These are phyloP conservation scores for Aspergillus sp. DNA, from an alignment of 2,329 filamentous ascomycete genomes.

Conservation along the genomic window DNA sequence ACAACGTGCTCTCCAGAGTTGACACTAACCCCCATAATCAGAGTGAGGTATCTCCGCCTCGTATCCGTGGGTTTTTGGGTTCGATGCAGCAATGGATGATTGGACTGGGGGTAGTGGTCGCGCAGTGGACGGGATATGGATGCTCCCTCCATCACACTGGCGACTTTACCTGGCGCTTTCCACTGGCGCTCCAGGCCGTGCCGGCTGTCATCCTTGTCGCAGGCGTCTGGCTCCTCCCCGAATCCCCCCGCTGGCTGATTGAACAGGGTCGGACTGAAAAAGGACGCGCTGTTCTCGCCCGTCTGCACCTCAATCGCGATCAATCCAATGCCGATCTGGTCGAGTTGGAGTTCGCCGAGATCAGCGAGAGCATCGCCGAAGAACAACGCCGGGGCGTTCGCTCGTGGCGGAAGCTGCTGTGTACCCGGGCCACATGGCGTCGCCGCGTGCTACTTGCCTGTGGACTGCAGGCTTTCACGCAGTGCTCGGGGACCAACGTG, in stretches of 20 bases:
- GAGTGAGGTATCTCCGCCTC: conserved; percentile 42
- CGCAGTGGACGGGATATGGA: conserved; percentile 53
- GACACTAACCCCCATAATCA: conserved; percentile 5
- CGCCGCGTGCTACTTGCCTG: conserved; percentile 49
- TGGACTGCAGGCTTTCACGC: conserved; percentile 51
- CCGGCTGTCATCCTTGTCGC: conserved; percentile 40
- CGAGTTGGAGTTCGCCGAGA: conserved; percentile 44
- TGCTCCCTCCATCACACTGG: conserved; percentile 34
- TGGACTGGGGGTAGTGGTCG: conserved; percentile 44
- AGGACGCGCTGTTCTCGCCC: conserved; percentile 33
- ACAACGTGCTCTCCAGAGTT: neutral
- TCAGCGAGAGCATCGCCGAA: conserved; percentile 39
- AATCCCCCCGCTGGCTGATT: conserved; percentile 38
- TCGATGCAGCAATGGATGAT: conserved; percentile 49
- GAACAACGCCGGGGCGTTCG: conserved; percentile 36
- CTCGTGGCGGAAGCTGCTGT: conserved; percentile 43
- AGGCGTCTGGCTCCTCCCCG: conserved; percentile 35
- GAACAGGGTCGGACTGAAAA: conserved; percentile 36
- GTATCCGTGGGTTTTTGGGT: conserved; percentile 40
- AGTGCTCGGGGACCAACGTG: conserved; percentile 49
- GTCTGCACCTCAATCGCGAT: conserved; percentile 30
- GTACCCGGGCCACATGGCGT: conserved; percentile 46
- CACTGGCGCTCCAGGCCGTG: conserved; percentile 35
- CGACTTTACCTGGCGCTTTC: conserved; percentile 37
- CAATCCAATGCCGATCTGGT: conserved; percentile 33